Conservation (phyloP, 805 yeast species). For the Ogataea paradorogensis region DNA sequence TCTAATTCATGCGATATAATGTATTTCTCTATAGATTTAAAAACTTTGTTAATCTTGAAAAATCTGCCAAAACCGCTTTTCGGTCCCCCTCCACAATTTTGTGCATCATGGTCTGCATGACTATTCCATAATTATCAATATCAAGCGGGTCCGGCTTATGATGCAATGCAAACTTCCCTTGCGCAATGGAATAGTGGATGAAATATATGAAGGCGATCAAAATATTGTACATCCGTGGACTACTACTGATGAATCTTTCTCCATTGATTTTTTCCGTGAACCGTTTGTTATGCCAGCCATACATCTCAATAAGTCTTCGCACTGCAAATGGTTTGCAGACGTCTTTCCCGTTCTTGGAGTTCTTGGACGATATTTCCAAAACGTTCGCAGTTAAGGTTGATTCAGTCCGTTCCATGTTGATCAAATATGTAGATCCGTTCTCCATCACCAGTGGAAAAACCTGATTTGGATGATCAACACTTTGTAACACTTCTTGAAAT, state of each 20-base stretch:
- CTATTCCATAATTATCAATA: constrained; percentile 27
- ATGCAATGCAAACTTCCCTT: constrained; percentile 22
- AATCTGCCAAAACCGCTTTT: constrained; percentile 14
- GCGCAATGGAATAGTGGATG: constrained; percentile 28
- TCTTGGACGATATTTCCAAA: constrained; percentile 27
- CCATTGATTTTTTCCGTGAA: constrained; percentile 25
- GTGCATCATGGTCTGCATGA: constrained; percentile 31
- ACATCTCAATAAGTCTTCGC: constrained; percentile 30
- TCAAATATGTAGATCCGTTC: constrained; percentile 28
- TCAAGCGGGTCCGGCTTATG: constrained; percentile 20
- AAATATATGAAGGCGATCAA: constrained; percentile 27
- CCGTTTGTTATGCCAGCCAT: constrained; percentile 29
- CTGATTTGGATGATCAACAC: constrained; percentile 29
- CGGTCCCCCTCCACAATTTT: constrained; percentile 17
- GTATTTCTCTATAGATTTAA: background rate
- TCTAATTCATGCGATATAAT: background rate
- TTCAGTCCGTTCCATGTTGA: constrained; percentile 26
- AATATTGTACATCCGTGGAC: constrained; percentile 25
- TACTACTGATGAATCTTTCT: constrained; percentile 20
- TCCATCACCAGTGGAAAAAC: constrained; percentile 33
- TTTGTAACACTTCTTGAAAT: constrained; percentile 24
- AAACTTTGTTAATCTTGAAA: constrained; percentile 9
- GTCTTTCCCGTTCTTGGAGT: constrained; percentile 25
- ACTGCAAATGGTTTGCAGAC: constrained; percentile 28
- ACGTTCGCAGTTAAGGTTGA: constrained; percentile 20